Evolutionary conservation across 2,329 filamentous ascomycete genomes (phyloP).

Genomic region (Sporothrix pseudoabietina): DNA sequence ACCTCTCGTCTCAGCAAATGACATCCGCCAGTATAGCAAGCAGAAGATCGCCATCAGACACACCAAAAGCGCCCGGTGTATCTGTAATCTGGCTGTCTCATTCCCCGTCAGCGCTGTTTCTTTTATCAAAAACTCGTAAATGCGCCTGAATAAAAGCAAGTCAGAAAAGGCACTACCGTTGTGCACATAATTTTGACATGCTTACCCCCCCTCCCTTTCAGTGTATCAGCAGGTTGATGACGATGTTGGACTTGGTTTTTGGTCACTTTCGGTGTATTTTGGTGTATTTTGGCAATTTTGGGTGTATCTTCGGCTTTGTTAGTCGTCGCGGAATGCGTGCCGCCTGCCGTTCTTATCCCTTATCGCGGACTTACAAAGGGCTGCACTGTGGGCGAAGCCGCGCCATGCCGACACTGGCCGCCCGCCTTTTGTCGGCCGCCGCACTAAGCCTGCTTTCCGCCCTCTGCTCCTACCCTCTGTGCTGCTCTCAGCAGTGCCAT

Average conservation of each 20-base stretch:
- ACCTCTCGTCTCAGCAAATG: not conserved
- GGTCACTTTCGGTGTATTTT: not conserved
- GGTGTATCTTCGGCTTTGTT: slow-evolving; percentile 31
- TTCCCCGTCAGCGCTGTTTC: not conserved
- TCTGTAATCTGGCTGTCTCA: not conserved
- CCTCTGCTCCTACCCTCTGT: not conserved
- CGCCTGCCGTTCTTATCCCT: slow-evolving; percentile 29
- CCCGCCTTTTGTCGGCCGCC: slow-evolving; percentile 28
- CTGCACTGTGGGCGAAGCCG: slow-evolving; percentile 23
- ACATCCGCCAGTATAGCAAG: not conserved
- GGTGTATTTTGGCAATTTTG: not conserved
- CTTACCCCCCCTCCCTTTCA: not conserved
- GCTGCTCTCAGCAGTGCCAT: not conserved
- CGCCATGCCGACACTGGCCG: slow-evolving; percentile 41
- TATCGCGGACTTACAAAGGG: slow-evolving; percentile 27
- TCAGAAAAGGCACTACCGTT: not conserved
- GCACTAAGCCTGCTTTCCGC: slow-evolving; percentile 16
- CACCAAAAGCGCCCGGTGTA: not conserved
- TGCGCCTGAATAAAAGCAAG: not conserved
- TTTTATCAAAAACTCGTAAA: not conserved
- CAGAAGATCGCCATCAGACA: not conserved
- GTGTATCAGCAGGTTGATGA: slow-evolving; percentile 6
- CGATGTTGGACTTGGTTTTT: not conserved
- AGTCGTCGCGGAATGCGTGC: slow-evolving; percentile 31
- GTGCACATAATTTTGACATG: not conserved